phyloP scores from a whole-genome alignment of 140 eudicot genomes.

The Anethum foeniculum region DNA sequence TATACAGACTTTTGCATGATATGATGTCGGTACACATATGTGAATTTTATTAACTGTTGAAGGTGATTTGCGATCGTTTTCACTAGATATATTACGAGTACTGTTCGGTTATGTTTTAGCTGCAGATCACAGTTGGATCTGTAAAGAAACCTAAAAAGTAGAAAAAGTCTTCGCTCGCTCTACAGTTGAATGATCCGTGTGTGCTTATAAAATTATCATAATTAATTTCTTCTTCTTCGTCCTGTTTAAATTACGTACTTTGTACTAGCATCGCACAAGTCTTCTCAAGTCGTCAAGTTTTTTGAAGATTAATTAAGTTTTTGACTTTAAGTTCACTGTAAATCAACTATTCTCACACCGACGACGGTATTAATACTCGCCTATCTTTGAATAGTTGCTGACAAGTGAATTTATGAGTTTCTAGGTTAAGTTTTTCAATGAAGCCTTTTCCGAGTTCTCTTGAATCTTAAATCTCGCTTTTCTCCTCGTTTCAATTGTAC shows the following conservation, averaged over 20 bases:
- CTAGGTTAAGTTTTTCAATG: not conserved
- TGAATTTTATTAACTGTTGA: not conserved
- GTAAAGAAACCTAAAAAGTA: slow-evolving; percentile 17
- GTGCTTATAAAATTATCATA: slow-evolving; percentile 5
- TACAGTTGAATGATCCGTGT: not conserved
- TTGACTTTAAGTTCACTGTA: not conserved
- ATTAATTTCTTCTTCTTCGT: not conserved
- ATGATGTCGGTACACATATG: not conserved
- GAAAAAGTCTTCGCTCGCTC: not conserved
- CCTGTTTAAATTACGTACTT: no score
- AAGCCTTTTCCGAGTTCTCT: not conserved
- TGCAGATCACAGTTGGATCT: slow-evolving; percentile 24
- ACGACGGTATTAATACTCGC: not conserved
- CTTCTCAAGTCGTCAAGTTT: not conserved
- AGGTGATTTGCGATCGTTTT: not conserved
- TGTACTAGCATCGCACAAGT: not conserved
- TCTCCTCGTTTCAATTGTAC: not conserved
- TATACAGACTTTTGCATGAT: not conserved
- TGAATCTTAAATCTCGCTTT: not conserved
- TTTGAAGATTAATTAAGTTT: not conserved
- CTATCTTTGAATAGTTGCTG: not conserved
- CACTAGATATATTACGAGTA: not conserved
- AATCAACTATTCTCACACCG: not conserved
- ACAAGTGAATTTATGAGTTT: not conserved
- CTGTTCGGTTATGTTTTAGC: slow-evolving; percentile 14